Base-by-base conservation (phyloP, 805 yeast genomes). In the Myxozyma melibiosi region DNA sequence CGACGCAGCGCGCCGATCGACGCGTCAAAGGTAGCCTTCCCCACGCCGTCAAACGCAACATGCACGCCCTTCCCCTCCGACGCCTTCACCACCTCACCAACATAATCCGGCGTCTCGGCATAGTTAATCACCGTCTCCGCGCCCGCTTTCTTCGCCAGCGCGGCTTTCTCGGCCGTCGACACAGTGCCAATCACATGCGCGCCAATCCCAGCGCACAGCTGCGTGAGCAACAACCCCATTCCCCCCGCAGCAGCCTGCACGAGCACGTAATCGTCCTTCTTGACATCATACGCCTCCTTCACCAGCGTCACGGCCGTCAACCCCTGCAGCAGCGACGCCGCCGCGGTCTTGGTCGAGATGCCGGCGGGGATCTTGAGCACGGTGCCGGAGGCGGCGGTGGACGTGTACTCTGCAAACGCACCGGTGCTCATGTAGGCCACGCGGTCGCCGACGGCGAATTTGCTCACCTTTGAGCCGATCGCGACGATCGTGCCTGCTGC, bases 241-340 rank as follows among this genome's bases (percentile, higher is more conserved):
- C 97, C 97, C 44, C 97, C 98, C 2, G 97, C 97, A 6, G 96
- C 96, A 3, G 97, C 97, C 75, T 90, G 89, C 25, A 89, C 84
- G 45, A 91, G 76, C 42, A 87, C 80, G 64, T 73, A 79, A 57
- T 92, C 97, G 51, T 83, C 91, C 68, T 80, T 75, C 65, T 88
- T 70, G 38, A 88, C 86, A 1, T 77, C 67, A 67, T 87, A 82
- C 1, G 94, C 81, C 61, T 87, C 90, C 35, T 77, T 73, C 45
- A 83, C 73, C 57, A 91, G 83, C 0, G 92, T 80, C 65, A 86
- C 71, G 1, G 92, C 94, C 5, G 97, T 91, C 61, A 90, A 74
- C 1, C 90, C 94, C 71, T 88, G 92, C 31, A 88, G 63, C 43
- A 84, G 66, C 1, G 82, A 68, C 2, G 85, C 88, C 13, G 87